Evolutionary conservation across 768 basidiomycete genomes (phyloP).

Genomic region (Harrya chromipes): DNA sequence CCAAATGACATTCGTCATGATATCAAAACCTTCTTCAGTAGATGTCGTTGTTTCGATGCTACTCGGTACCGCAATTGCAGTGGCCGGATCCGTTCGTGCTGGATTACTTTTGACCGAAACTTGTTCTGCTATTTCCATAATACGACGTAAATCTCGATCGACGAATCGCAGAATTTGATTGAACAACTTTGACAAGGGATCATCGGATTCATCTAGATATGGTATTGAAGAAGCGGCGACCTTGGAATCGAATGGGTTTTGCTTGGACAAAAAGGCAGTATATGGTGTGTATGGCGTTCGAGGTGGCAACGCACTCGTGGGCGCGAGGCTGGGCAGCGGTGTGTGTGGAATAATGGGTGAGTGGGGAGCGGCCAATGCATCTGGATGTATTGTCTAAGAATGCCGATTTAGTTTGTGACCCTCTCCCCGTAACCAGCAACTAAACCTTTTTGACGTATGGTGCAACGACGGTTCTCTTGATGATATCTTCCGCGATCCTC

Average conservation of each 20-base stretch:
- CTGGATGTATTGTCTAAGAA: conserved; percentile 67
- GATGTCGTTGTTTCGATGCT: conserved; percentile 5
- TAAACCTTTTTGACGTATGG: conserved; percentile 74
- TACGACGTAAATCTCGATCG: conserved; percentile 65
- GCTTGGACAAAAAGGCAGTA: conserved; percentile 45
- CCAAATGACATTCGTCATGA: conserved; percentile 89
- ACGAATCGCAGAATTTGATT: conserved; percentile 81
- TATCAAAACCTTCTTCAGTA: conserved; percentile 57
- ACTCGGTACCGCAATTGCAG: neutral
- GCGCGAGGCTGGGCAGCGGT: conserved; percentile 42
- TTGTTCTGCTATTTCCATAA: conserved; percentile 77
- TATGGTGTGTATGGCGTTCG: conserved; percentile 54
- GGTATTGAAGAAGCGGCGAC: conserved; percentile 37
- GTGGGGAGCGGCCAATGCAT: conserved; percentile 62
- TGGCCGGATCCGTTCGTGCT: conserved; percentile 13
- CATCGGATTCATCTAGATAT: conserved; percentile 62
- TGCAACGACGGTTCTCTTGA: conserved; percentile 67
- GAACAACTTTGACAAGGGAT: conserved; percentile 73
- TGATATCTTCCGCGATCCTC: conserved; percentile 85
- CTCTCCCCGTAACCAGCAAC: conserved; percentile 7
- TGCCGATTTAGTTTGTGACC: neutral
- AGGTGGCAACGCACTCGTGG: conserved; percentile 39
- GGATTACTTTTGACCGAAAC: conserved; percentile 49
- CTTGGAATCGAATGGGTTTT: conserved; percentile 37
- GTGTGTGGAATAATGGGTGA: conserved; percentile 79